These are phyloP conservation scores for Pythium monospermum DNA, from an alignment of 352 stramenopile genomes.

Conservation along the genomic window DNA sequence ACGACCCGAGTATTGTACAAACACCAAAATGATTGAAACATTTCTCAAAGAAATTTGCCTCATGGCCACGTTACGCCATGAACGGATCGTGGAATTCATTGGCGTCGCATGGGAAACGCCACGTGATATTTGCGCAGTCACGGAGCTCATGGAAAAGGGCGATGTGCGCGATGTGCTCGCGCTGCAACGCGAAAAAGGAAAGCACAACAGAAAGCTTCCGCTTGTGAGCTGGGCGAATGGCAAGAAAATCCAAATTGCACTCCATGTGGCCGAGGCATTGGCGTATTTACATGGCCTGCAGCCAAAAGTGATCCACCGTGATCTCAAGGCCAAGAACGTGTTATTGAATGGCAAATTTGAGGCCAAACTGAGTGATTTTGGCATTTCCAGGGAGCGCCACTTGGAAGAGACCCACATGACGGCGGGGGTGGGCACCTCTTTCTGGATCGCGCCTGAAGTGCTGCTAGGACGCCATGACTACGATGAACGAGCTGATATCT, in stretches of 20 bases:
- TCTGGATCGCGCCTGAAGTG: conserved; percentile 26
- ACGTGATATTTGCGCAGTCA: conserved; percentile 15
- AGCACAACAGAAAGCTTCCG: too few relatives aligned
- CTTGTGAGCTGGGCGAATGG: conserved; percentile 27
- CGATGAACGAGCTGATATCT: conserved; percentile 17
- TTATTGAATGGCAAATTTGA: conserved; percentile 20
- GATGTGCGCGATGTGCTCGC: conserved; percentile 11
- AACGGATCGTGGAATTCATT: conserved; percentile 23
- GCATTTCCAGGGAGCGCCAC: conserved; percentile 52
- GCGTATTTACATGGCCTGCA: conserved; percentile 19
- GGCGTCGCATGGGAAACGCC: conserved; percentile 17
- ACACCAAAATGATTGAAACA: conserved; percentile 18
- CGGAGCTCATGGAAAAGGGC: conserved; percentile 22
- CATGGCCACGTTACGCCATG: conserved; percentile 19
- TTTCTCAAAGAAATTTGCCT: conserved; percentile 27
- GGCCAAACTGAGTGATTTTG: conserved; percentile 78
- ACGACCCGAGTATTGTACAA: conserved; percentile 9
- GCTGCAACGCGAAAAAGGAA: background rate
- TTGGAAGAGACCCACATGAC: conserved; percentile 69
- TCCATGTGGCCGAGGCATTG: conserved; percentile 53
- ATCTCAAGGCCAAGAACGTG: conserved; percentile 20
- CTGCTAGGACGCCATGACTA: conserved; percentile 15
- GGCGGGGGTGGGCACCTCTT: conserved; percentile 23
- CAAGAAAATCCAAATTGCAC: conserved; percentile 38
- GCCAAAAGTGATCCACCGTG: conserved; percentile 15